Base-by-base conservation (phyloP, 306 rosid genomes). In the Quercus engelmannii region DNA sequence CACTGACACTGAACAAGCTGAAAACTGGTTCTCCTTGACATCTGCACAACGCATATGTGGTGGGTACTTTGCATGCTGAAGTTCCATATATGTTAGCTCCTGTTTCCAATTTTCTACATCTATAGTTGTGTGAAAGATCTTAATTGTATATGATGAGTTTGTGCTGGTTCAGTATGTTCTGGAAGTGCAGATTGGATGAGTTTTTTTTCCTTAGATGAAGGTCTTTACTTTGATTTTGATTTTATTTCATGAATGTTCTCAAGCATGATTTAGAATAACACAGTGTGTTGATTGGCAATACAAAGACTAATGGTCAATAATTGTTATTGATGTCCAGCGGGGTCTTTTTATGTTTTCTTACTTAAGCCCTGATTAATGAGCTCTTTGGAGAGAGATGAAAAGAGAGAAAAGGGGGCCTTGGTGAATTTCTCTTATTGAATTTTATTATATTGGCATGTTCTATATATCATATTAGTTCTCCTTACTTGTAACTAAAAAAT, bases 11-110 rank as follows among this genome's bases (percentile, higher is more conserved):
- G 99, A 96, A 76, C 99, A 96, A 88, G 99, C 99, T 55, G 99
- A 96, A 88, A 96, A 96, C 85, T 96, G 99, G 99, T 96, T 96
- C 89, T 96, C 99, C 35, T 83, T 89, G 90, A 90, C 98, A 73
- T 96, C 99, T 81, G 96, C 99, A 41, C 97, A 91, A 80, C 99
- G 99, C 43, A 90, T 96, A 80, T 96, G 98, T 76, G 99, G 99
- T 96, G 84, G 71, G 96, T 90, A 74, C 83, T 80, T 65, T 80
- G 20, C 72, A 28, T 82, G 72, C 77, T 69, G 59, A 73, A 64
- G 58, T 63, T 78, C 67, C 46, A 2, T 14, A 55, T 55, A 77
- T 76, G 35, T 76, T 85, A 71, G 65, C 69, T 68, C 57, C 5
- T 26, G 73, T 46, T 84, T 84, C 76, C 70, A 41, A 55, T 73